phyloP scores from a whole-genome alignment of 805 yeast genomes.

The Saccharomycopsis capsularis region DNA sequence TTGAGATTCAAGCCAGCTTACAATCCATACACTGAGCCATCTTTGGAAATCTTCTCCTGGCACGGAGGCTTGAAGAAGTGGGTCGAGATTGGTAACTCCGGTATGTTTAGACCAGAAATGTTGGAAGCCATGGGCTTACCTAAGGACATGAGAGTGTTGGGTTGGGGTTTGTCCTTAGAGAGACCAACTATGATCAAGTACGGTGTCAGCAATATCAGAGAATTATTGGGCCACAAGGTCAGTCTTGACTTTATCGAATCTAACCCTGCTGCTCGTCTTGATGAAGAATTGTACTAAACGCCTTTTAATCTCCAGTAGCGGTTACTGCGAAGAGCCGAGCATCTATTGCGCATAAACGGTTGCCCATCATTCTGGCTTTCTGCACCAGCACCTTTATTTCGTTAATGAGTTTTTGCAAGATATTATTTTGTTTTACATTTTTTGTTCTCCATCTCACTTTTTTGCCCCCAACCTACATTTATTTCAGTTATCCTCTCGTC shows the following conservation, averaged over 20 bases:
- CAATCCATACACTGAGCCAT: slow-evolving; percentile 98
- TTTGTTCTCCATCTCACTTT: too few relatives aligned
- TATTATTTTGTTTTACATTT: too few relatives aligned
- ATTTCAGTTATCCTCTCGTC: too few relatives aligned
- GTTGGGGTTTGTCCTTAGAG: slow-evolving; percentile 96
- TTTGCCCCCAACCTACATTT: too few relatives aligned
- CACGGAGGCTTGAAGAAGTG: slow-evolving; percentile 91
- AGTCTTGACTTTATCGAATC: slow-evolving; percentile 88
- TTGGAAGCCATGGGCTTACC: slow-evolving; percentile 98
- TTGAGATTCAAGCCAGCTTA: slow-evolving; percentile 97
- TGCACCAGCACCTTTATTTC: too few relatives aligned
- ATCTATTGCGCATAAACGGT: too few relatives aligned
- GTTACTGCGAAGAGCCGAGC: too few relatives aligned
- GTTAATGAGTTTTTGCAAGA: too few relatives aligned
- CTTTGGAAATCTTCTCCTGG: slow-evolving; percentile 95
- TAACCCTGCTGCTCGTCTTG: slow-evolving; percentile 97
- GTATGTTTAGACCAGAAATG: slow-evolving; percentile 99
- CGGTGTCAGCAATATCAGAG: slow-evolving; percentile 92
- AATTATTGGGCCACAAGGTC: slow-evolving; percentile 94
- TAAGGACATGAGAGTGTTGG: slow-evolving; percentile 84
- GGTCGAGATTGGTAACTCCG: slow-evolving; percentile 99
- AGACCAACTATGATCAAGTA: slow-evolving; percentile 99
- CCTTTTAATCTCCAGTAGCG: slow-evolving; percentile 1
- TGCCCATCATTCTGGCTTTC: too few relatives aligned
- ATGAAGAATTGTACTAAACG: slow-evolving; percentile 50